phyloP scores from a whole-genome alignment of 306 rosid species.

The Myrica gale region DNA sequence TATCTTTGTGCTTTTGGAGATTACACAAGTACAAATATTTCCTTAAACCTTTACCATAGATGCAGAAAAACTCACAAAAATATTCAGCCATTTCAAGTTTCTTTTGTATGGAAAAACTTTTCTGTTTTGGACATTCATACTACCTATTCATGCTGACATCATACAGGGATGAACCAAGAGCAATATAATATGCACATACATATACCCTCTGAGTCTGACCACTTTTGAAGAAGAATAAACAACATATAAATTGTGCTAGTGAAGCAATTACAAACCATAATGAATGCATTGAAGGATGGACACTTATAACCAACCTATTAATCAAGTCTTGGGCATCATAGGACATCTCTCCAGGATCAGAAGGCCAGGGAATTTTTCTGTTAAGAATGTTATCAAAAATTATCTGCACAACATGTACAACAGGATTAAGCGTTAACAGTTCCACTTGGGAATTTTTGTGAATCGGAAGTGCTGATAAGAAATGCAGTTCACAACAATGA shows the following conservation, averaged over 20 bases:
- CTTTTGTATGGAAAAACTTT: neutral
- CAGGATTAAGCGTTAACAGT: neutral
- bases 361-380: constrained; percentile 13
- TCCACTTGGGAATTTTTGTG: neutral
- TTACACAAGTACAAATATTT: neutral
- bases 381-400: constrained; percentile 15
- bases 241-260: neutral
- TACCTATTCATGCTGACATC: neutral
- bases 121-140: neutral
- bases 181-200: neutral
- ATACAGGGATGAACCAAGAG: neutral
- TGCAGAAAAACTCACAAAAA: neutral
- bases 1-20: neutral
- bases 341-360: constrained; percentile 2
- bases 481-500: neutral
- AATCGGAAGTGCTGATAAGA: neutral
- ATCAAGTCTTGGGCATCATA: constrained; percentile 19
- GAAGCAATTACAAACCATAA: neutral
- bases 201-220: neutral
- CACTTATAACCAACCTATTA: neutral
- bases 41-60: neutral
- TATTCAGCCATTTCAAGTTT: neutral
- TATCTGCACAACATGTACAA: constrained; percentile 5
- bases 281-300: neutral
- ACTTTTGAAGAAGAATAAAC: neutral